Conservation (phyloP, 78 protist genomes). For the Emiliania huxleyi region DNA sequence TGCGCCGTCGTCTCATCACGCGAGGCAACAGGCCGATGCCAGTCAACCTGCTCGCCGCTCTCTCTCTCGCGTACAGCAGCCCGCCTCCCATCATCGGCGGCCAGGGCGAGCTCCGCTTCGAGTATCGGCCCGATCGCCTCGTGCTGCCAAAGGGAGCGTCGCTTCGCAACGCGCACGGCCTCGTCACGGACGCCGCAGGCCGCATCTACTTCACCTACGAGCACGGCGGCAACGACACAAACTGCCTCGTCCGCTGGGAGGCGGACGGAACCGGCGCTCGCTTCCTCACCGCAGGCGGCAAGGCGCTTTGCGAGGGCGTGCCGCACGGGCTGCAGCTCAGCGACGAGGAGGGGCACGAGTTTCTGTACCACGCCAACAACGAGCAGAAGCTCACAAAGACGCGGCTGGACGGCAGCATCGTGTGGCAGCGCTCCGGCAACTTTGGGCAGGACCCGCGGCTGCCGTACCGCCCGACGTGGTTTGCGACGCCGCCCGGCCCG, state of each 20-base stretch:
- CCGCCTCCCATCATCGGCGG: not conserved
- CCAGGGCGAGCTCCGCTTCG: not conserved
- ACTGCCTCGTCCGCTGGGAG: conserved; percentile 10
- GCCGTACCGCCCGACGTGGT: not conserved
- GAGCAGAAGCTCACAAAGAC: not conserved
- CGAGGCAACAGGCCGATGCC: too few relatives aligned
- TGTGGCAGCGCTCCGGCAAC: not conserved
- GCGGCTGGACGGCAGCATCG: not conserved
- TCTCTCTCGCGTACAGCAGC: too few relatives aligned
- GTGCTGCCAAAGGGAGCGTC: not conserved
- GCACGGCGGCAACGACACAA: not conserved
- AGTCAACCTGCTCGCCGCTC: too few relatives aligned
- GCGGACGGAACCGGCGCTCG: not conserved
- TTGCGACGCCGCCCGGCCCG: conserved; percentile 3
- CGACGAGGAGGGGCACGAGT: not conserved
- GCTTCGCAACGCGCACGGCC: not conserved
- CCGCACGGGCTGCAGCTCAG: not conserved
- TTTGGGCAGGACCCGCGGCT: not conserved
- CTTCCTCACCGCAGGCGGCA: not conserved
- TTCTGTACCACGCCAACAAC: conserved; percentile 7
- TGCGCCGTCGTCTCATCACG: too few relatives aligned
- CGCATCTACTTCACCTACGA: not conserved
- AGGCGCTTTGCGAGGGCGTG: not conserved
- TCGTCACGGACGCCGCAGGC: not conserved
- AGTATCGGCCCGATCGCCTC: not conserved